Percentiles rank a stretch among this genome's conserved stretches.
Evolutionary conservation across 164 flowering plant genomes (phyloP).

Genomic region (Protea cynaroides): DNA sequence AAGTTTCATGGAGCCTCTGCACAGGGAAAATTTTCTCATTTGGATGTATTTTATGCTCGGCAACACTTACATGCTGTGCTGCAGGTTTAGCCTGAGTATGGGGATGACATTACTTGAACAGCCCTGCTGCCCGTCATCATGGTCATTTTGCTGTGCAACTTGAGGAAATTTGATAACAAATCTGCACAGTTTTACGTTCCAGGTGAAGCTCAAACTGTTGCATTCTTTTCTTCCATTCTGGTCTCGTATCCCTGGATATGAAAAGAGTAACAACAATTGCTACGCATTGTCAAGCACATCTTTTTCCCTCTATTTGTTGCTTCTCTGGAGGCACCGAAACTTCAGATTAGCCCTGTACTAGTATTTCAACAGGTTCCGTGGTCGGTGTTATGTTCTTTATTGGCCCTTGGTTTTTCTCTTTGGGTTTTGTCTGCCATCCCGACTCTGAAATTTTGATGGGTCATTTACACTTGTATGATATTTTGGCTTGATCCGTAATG

Average conservation of each 20-base stretch:
- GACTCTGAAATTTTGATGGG: too few relatives aligned
- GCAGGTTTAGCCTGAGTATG: not conserved
- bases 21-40: not conserved
- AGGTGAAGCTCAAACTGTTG: not conserved
- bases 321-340: not conserved
- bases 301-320: not conserved
- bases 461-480: too few relatives aligned
- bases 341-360: not conserved
- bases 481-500: too few relatives aligned
- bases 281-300: not conserved
- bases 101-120: not conserved
- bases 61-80: not conserved
- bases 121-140: not conserved
- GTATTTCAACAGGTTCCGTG: not conserved
- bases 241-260: not conserved
- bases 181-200: not conserved
- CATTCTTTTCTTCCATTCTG: not conserved
- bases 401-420: not conserved
- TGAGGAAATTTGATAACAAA: not conserved
- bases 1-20: not conserved
- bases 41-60: not conserved
- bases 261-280: not conserved
- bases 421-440: too few relatives aligned
- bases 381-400: not conserved
- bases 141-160: constrained; percentile 3